Conservation (phyloP, 768 basidiomycete genomes). For the Lactarius pseudohatsudake region DNA sequence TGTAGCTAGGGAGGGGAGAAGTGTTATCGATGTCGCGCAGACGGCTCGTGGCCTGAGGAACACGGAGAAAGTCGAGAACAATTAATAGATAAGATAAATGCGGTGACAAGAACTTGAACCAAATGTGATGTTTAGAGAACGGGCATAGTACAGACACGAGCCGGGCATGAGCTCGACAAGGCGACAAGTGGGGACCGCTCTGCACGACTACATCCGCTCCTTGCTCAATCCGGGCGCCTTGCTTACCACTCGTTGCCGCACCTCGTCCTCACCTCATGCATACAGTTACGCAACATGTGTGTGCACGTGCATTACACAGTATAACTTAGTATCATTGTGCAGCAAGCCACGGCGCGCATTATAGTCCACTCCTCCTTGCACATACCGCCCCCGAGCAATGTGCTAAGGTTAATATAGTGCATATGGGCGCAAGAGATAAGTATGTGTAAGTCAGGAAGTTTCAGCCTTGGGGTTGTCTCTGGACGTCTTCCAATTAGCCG, state of each 20-base stretch:
- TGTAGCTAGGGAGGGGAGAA: slow-evolving; percentile 50
- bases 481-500: slow-evolving; percentile 74
- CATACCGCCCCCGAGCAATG: background rate
- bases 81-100: slow-evolving; percentile 17
- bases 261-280: background rate
- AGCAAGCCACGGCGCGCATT: background rate
- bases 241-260: background rate
- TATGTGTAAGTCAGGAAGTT: slow-evolving; percentile 13
- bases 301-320: background rate
- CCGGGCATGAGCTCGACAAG: slow-evolving; percentile 2
- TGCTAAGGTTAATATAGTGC: background rate
- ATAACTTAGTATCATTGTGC: background rate
- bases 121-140: background rate
- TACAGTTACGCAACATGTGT: background rate
- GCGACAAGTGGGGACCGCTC: background rate
- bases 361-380: background rate
- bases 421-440: slow-evolving; percentile 13
- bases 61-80: slow-evolving; percentile 11
- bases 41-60: slow-evolving; percentile 42
- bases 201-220: background rate
- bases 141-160: background rate
- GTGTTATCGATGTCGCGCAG: slow-evolving; percentile 52
- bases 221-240: slow-evolving; percentile 2
- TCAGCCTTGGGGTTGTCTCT: slow-evolving; percentile 47
- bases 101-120: background rate